Evolutionary conservation across 148 eudicot species (phyloP).

Genomic region (Hydrangea macrophylla): DNA sequence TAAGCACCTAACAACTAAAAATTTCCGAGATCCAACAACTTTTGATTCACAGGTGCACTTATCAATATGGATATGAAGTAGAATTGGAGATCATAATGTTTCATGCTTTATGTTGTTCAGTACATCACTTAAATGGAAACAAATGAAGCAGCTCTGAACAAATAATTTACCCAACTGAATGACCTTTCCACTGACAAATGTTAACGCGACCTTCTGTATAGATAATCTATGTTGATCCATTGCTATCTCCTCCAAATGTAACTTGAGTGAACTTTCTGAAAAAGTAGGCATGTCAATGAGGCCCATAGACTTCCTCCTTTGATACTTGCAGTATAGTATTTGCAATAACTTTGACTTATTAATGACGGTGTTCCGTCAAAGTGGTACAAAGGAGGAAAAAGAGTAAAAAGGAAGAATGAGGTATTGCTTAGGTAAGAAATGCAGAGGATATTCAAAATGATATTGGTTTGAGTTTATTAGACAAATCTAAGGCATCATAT

Average conservation of each 20-base stretch:
- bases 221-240: constrained; percentile 47
- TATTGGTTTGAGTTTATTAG: too few species aligned
- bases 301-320: constrained; percentile 14
- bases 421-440: background rate
- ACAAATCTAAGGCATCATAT: too few species aligned
- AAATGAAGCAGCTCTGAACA: background rate
- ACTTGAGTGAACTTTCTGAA: constrained; percentile 32
- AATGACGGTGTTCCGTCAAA: constrained; percentile 49
- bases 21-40: background rate
- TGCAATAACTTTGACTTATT: constrained; percentile 42
- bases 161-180: constrained; percentile 51
- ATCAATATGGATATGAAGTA: background rate
- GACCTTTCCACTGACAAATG: constrained; percentile 75
- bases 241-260: constrained; percentile 55
- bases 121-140: background rate
- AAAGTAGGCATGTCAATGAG: constrained; percentile 19
- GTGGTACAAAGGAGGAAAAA: background rate
- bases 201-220: constrained; percentile 41
- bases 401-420: background rate
- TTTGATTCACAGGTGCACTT: background rate
- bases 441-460: background rate
- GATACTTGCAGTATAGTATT: constrained; percentile 40
- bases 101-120: background rate
- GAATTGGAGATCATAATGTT: background rate
- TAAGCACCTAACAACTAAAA: background rate